Evolutionary conservation across 805 yeast genomes (phyloP).

Genomic region (Wilhelminamyces savonicus): DNA sequence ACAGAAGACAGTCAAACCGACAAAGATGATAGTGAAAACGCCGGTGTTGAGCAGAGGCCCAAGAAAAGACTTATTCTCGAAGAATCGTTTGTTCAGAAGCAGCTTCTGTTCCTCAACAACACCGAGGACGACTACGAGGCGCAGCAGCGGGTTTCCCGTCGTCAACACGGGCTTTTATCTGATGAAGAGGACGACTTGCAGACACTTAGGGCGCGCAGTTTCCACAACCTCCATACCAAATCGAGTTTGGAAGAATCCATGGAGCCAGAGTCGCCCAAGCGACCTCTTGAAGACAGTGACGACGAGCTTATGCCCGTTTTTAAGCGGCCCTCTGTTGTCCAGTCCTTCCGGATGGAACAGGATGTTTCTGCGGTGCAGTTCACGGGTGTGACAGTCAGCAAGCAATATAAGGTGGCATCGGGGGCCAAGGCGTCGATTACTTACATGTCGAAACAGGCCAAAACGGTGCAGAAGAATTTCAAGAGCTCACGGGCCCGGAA

Average conservation of each 20-base stretch:
- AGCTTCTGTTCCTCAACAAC: conserved; percentile 45
- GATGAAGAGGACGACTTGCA: conserved; percentile 41
- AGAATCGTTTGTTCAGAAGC: conserved; percentile 50
- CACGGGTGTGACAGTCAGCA: conserved; percentile 46
- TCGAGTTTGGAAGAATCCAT: no score
- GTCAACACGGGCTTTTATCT: conserved; percentile 32
- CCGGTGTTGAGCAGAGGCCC: conserved; percentile 2
- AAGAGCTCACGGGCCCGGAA: conserved; percentile 21
- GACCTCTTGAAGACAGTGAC: conserved; percentile 10
- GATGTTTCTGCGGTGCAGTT: conserved; percentile 36
- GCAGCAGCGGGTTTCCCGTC: conserved; percentile 22
- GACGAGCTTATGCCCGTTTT: conserved; percentile 33
- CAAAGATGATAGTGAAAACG: conserved; percentile 11
- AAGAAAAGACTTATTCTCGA: conserved; percentile 36
- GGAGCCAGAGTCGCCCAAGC: conserved; percentile 1
- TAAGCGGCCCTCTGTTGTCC: conserved; percentile 40
- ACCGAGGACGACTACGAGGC: conserved; percentile 23
- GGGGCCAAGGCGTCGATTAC: conserved; percentile 56
- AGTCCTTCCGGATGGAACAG: conserved; percentile 38
- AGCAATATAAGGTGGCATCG: conserved; percentile 48
- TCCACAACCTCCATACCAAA: conserved; percentile 19
- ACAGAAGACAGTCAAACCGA: conserved; percentile 17
- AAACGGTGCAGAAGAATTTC: conserved; percentile 16
- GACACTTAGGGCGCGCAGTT: conserved; percentile 39
- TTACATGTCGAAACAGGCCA: conserved; percentile 37